Base-by-base conservation (phyloP, 306 rosid genomes). In the Prunus kanzakura region DNA sequence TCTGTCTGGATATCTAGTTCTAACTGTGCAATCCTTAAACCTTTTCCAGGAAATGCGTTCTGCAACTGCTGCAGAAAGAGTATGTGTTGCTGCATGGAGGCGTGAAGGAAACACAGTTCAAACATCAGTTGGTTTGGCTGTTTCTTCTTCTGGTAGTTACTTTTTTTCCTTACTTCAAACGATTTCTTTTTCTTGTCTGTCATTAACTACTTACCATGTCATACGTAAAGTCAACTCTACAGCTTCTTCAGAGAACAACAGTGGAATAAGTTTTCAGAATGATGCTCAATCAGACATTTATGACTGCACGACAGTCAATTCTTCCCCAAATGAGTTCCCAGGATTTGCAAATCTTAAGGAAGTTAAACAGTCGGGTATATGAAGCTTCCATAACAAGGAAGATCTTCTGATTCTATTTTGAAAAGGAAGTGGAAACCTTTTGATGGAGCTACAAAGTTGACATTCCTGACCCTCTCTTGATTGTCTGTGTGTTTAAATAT, bases 341-440 rank as follows among this genome's bases (percentile, higher is more conserved):
- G 92, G 89, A 72, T 87, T 88, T 84, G 76, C 85, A 55, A 80
- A 84, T 75, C 82, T 85, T 70, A 81, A 78, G 82, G 85, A 72
- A 67, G 80, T 25, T 35, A 77, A 73, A 79, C 88, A 89, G 79
- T 80, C 96, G 84, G 96, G 98, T 92, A 87, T 41, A 27, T 62
- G 49, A 27, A 83, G 69, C 27, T 58, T 51, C 38, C 82, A 45
- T 54, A 23, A 57, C 18, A 20, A 57, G 43, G 18, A 41, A 29
- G 60, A 38, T 20, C 30, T 4, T 72, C 61, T 19, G 12, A 9
- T 55, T 27, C 16, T 55, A 57, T 19, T 73, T 47, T 35, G 38
- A 35, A 35, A 32, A 35, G 38, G 38, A 35, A 35, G 38, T 35
- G 38, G 38, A 35, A 5, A 35, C 38, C 38, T 35, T 35, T 35